Evolutionary conservation across 345 rosid species (phyloP), one percentile per base, ranked within the genome.

Genomic region (Hirschfeldia incana): DNA sequence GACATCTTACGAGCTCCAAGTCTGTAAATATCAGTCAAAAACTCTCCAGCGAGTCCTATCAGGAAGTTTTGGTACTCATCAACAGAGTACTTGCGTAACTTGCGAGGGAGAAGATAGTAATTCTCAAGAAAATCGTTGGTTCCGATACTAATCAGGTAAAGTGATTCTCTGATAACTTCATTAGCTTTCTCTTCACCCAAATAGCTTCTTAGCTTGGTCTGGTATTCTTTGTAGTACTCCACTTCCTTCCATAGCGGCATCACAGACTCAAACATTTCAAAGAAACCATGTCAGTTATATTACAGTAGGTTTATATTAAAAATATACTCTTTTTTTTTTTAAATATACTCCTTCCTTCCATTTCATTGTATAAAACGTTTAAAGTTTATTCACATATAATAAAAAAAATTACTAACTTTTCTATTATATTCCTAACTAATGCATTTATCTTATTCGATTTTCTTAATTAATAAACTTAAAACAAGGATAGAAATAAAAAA

Each of bases 101-200:
- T 87, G 28, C 84, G 68, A 0, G 88, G 83, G 46, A 86, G 28
- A 46, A 80, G 53, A 74, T 88, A 94, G 74, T 89, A 92, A 79
- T 90, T 94, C 81, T 87, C 94, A 1, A 92, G 85, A 86, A 90
- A 94, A 76, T 94, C 97, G 39, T 94, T 94, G 51, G 96, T 92
- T 76, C 98, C 98, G 2, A 92, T 79, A 82, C 98, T 89, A 63
- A 94, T 83, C 30, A 90, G 53, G 85, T 92, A 86, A 71, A 90
- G 75, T 28, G 98, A 85, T 78, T 94, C 88, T 1, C 74, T 68
- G 4, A 93, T 51, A 46, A 89, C 62, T 13, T 78, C 79, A n/a
- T 80, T 81, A 1, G 96, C 97, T 75, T 70, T 80, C 63, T 85
- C 81, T n/a, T 80, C 67, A 0, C 92, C 95, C 1, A 89, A 70